A percentile compares a stretch with the other conserved stretches of the same genome.
Conservation (phyloP, 495 filamentous ascomycete species). For the Penicillium atrosanguineum region DNA sequence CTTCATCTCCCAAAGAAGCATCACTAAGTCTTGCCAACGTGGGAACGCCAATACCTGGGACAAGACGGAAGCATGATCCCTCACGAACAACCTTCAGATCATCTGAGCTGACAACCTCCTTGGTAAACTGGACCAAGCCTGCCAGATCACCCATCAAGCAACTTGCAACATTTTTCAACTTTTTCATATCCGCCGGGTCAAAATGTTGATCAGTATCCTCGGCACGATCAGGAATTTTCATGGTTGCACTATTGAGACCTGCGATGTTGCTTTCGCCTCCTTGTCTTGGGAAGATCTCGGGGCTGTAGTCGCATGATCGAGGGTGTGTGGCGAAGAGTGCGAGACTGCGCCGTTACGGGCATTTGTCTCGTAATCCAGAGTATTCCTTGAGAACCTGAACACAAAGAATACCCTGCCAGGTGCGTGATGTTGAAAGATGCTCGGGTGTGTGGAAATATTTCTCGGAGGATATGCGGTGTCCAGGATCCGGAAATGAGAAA, state of each 20-base stretch:
- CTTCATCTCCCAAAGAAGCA: conserved; percentile 47
- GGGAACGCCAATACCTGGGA: conserved; percentile 59
- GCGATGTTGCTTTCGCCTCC: conserved; percentile 71
- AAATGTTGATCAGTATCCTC: conserved; percentile 44
- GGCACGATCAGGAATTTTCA: conserved; percentile 56
- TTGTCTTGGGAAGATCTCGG: conserved; percentile 68
- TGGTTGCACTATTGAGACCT: conserved; percentile 68
- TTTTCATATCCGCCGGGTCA: conserved; percentile 43
- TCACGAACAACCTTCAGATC: conserved; percentile 63
- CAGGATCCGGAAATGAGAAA: conserved; percentile 69
- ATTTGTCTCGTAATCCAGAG: conserved; percentile 24
- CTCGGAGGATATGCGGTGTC: conserved; percentile 59
- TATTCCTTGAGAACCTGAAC: conserved; percentile 57
- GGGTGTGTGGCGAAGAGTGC: conserved; percentile 65
- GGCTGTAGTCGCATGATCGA: conserved; percentile 53
- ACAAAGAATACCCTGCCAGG: conserved; percentile 69
- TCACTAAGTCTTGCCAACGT: conserved; percentile 58
- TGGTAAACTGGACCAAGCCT: no score
- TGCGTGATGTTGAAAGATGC: conserved; percentile 53
- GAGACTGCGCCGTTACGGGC: conserved; percentile 51
- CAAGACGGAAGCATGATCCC: conserved; percentile 71
- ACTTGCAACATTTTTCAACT: conserved; percentile 52
- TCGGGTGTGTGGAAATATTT: conserved; percentile 58
- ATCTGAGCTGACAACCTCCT: conserved; percentile 31
- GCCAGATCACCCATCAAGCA: conserved; percentile 50